Conservation (phyloP, 2,329 filamentous ascomycete species). For the Diaporthe ampelina region DNA sequence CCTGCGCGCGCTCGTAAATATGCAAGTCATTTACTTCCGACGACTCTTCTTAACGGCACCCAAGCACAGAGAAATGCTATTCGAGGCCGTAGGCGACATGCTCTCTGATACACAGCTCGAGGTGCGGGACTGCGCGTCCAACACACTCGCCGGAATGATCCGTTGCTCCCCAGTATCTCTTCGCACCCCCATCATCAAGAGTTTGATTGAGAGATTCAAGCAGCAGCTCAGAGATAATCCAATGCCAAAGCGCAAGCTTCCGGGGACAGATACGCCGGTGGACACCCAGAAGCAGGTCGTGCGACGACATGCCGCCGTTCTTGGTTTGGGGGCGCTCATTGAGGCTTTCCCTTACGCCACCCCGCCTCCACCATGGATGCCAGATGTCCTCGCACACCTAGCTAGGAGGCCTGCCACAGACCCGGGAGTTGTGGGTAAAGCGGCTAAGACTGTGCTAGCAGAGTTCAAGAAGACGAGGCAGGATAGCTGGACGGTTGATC, state of each 20-base stretch:
- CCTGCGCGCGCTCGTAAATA: constrained; percentile 94
- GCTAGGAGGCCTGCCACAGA: constrained; percentile 90
- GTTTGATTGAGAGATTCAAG: constrained; percentile 85
- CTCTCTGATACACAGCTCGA: constrained; percentile 92
- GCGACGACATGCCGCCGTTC: constrained; percentile 87
- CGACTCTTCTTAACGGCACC: constrained; percentile 88
- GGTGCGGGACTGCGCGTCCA: constrained; percentile 91
- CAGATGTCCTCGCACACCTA: constrained; percentile 87
- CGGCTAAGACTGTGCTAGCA: constrained; percentile 91
- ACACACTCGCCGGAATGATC: constrained; percentile 97
- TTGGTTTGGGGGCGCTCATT: constrained; percentile 90
- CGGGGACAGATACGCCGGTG: constrained; percentile 77
- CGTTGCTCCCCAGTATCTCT: constrained; percentile 89
- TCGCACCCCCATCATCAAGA: constrained; percentile 81
- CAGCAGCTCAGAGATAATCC: constrained; percentile 84
- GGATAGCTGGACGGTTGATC: constrained; percentile 98
- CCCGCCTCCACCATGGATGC: constrained; percentile 93
- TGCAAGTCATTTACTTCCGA: constrained; percentile 98
- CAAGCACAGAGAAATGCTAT: constrained; percentile 82
- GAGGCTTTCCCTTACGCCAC: constrained; percentile 97
- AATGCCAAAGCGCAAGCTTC: constrained; percentile 79
- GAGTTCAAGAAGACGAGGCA: constrained; percentile 99
- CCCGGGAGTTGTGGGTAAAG: constrained; percentile 92
- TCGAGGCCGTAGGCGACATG: constrained; percentile 96
- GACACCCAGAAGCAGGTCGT: constrained; percentile 84